Conservation (phyloP, 768 basidiomycete species). For the Tremella fuciformis region DNA sequence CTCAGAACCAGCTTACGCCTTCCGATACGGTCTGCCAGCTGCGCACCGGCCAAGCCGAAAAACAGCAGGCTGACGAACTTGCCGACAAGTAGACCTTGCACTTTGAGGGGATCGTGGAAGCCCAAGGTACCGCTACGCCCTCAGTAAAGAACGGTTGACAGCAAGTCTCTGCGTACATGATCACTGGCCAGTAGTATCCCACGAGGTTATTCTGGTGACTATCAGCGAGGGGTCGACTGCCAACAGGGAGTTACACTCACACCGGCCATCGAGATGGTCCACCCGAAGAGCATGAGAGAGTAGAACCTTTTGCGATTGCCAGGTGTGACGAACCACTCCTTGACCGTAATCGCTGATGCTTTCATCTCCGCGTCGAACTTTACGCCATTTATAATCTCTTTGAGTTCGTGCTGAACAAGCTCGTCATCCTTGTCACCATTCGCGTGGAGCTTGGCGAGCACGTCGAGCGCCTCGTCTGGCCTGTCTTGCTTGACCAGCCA, state of each 20-base stretch:
- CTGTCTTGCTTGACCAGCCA: constrained; percentile 73
- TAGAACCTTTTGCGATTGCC: constrained; percentile 58
- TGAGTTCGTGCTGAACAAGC: constrained; percentile 55
- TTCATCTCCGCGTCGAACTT: too few relatives aligned
- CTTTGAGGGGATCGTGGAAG: too few relatives aligned
- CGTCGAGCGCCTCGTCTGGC: constrained; percentile 63
- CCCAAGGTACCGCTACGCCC: too few relatives aligned
- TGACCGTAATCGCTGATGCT: constrained; percentile 58
- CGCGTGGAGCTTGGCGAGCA: constrained; percentile 79
- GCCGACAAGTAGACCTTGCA: too few relatives aligned
- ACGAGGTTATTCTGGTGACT: constrained; percentile 58
- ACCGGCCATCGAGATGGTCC: constrained; percentile 1
- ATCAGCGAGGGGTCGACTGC: too few relatives aligned
- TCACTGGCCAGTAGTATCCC: constrained; percentile 57
- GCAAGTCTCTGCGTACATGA: too few relatives aligned
- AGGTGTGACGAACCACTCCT: constrained; percentile 54
- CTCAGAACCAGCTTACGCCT: constrained; percentile 20
- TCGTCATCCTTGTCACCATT: constrained; percentile 68
- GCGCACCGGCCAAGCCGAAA: constrained; percentile 8
- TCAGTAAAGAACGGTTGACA: too few relatives aligned
- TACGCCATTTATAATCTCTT: constrained; percentile 70
- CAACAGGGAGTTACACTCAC: too few relatives aligned
- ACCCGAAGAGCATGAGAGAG: neutral
- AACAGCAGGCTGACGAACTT: too few relatives aligned
- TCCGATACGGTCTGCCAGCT: constrained; percentile 17